A percentile compares a stretch with the other conserved stretches of the same genome.
Evolutionary conservation across 768 basidiomycete genomes (phyloP).

Genomic region (Suillus plorans): DNA sequence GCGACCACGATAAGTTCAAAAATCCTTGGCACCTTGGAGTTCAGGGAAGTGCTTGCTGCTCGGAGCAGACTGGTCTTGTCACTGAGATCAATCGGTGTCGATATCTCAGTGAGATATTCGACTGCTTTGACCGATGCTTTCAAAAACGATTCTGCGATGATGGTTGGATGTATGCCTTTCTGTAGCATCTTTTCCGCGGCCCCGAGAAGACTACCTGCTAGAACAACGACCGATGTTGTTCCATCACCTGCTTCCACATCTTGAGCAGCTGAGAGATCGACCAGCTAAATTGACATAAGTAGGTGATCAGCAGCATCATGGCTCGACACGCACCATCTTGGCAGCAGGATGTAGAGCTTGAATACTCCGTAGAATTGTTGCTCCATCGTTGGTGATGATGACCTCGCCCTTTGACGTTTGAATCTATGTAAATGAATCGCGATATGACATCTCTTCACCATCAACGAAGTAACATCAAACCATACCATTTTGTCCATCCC

Average conservation of each 20-base stretch:
- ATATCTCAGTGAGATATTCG: constrained; percentile 90
- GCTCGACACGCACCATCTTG: constrained; percentile 69
- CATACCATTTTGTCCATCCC: constrained; percentile 99
- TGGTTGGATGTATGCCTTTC: constrained; percentile 97
- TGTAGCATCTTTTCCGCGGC: constrained; percentile 96
- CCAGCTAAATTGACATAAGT: constrained; percentile 56
- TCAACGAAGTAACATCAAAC: constrained; percentile 15
- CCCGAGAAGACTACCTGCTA: constrained; percentile 89
- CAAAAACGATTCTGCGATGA: constrained; percentile 94
- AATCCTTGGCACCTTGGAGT: constrained; percentile 75
- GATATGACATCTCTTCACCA: constrained; percentile 12
- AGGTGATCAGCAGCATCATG: constrained; percentile 5
- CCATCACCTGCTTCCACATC: constrained; percentile 99
- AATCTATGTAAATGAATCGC: constrained; percentile 53
- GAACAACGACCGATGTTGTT: constrained; percentile 94
- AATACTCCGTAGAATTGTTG: constrained; percentile 93
- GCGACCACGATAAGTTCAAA: neutral
- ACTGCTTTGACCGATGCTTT: constrained; percentile 91
- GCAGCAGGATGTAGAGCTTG: constrained; percentile 97
- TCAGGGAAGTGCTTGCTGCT: constrained; percentile 92
- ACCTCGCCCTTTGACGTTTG: constrained; percentile 96
- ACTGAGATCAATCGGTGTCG: constrained; percentile 86
- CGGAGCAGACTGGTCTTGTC: constrained; percentile 84
- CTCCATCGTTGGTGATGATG: constrained; percentile 98
- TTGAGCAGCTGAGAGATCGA: constrained; percentile 96